phyloP scores from a whole-genome alignment of 495 filamentous ascomycete species.

The Letharia lupina region DNA sequence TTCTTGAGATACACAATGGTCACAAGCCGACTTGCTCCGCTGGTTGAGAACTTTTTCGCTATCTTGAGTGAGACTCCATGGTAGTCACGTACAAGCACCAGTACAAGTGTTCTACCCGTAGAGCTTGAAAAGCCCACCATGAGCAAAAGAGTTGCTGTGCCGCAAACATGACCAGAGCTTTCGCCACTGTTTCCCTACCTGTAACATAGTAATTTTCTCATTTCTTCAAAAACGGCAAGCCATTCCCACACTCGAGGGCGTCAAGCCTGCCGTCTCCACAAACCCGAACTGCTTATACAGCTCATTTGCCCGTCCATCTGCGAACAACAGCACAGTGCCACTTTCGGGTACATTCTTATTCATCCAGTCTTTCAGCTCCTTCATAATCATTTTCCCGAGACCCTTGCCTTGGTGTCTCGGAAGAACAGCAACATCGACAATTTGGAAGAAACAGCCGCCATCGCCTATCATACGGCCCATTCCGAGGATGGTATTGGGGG shows the following conservation, averaged over 20 bases:
- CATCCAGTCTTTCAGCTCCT: conserved; percentile 35
- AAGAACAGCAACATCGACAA: conserved; percentile 46
- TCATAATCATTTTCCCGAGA: conserved; percentile 40
- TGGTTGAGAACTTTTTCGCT: background rate
- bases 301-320: conserved; percentile 38
- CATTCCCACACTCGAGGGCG: conserved; percentile 5
- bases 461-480: conserved; percentile 49
- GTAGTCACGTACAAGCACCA: background rate
- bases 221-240: background rate
- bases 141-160: background rate
- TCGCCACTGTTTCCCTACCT: too few relatives aligned
- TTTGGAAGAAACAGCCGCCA: conserved; percentile 45
- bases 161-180: too few relatives aligned
- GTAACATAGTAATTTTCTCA: too few relatives aligned
- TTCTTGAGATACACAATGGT: background rate
- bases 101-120: background rate
- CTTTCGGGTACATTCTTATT: conserved; percentile 31
- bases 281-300: conserved; percentile 45
- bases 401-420: conserved; percentile 43
- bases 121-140: background rate
- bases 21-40: background rate
- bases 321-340: conserved; percentile 40
- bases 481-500: conserved; percentile 17
- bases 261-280: conserved; percentile 1
- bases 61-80: background rate